phyloP scores from a whole-genome alignment of 2,329 filamentous ascomycete species.

The Sclerotinia trifoliorum region DNA sequence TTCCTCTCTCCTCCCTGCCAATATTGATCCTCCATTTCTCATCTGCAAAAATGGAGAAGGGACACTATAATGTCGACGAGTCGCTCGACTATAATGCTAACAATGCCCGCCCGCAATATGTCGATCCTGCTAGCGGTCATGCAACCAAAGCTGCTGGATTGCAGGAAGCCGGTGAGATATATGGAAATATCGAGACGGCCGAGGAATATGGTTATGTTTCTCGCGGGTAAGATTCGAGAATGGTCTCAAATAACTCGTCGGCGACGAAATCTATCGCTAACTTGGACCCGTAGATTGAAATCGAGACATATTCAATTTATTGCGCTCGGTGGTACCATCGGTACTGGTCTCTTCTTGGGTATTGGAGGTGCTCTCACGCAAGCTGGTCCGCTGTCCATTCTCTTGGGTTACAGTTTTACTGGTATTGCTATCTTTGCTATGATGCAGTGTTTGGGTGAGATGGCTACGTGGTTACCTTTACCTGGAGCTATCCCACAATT shows the following conservation, averaged over 20 bases:
- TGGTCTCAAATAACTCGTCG: background rate
- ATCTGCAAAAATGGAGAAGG: constrained; percentile 35
- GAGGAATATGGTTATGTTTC: constrained; percentile 52
- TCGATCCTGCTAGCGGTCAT: constrained; percentile 30
- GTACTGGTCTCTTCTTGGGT: constrained; percentile 55
- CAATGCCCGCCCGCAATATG: constrained; percentile 28
- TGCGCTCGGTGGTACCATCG: constrained; percentile 57
- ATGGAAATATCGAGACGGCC: constrained; percentile 50
- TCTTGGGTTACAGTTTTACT: constrained; percentile 53
- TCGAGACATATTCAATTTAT: constrained; percentile 59
- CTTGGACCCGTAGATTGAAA: constrained; percentile 31
- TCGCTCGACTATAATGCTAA: constrained; percentile 28
- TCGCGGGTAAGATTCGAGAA: constrained; percentile 44
- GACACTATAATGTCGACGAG: constrained; percentile 30
- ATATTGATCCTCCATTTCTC: background rate
- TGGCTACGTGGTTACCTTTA: constrained; percentile 52
- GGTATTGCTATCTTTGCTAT: constrained; percentile 53
- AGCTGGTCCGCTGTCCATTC: constrained; percentile 53
- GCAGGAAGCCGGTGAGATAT: constrained; percentile 51
- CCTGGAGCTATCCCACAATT: constrained; percentile 52
- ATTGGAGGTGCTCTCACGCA: constrained; percentile 53
- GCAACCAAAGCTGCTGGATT: constrained; percentile 40
- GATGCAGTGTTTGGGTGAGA: constrained; percentile 52
- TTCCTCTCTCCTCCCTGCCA: constrained; percentile 2
- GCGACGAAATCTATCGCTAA: background rate